These are phyloP conservation scores for Piloderma croceum DNA, from an alignment of 768 basidiomycete genomes.

Conservation along the genomic window DNA sequence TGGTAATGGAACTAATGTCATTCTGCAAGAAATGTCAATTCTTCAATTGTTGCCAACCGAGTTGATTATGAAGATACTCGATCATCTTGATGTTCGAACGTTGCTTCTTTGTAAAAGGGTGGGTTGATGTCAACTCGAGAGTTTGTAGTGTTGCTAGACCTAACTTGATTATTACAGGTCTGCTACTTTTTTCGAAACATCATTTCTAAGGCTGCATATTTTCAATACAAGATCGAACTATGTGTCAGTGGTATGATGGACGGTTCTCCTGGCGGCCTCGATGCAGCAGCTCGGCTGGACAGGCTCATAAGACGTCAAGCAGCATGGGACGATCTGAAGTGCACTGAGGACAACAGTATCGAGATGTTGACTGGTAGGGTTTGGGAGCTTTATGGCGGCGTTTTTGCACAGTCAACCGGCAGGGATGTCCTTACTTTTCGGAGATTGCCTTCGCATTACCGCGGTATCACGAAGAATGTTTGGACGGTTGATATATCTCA, in stretches of 20 bases:
- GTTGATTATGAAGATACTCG: slow-evolving; percentile 19
- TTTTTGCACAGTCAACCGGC: slow-evolving; percentile 40
- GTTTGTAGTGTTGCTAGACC: not conserved
- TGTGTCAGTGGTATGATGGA: slow-evolving; percentile 38
- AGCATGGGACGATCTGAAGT: slow-evolving; percentile 36
- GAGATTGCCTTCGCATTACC: slow-evolving; percentile 44
- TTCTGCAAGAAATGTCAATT: not conserved
- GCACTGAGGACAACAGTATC: slow-evolving; percentile 27
- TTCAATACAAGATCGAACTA: slow-evolving; percentile 43
- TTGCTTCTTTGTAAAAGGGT: slow-evolving; percentile 26
- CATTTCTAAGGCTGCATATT: slow-evolving; percentile 24
- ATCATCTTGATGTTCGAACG: slow-evolving; percentile 16
- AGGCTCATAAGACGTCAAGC: slow-evolving; percentile 33
- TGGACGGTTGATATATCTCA: slow-evolving; percentile 38
- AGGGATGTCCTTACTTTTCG: slow-evolving; percentile 34
- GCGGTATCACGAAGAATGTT: slow-evolving; percentile 38
- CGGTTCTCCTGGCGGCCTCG: slow-evolving; percentile 25
- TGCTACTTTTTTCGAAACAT: slow-evolving; percentile 26
- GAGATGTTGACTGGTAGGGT: slow-evolving; percentile 39
- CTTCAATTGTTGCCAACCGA: slow-evolving; percentile 8
- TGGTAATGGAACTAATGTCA: too few relatives aligned
- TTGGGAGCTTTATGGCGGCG: slow-evolving; percentile 57
- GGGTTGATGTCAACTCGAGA: slow-evolving; percentile 1
- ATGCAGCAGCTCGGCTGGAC: slow-evolving; percentile 30
- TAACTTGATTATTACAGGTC: slow-evolving; percentile 18